phyloP scores from a whole-genome alignment of 257 asterid species.

The Solanum tarijense region DNA sequence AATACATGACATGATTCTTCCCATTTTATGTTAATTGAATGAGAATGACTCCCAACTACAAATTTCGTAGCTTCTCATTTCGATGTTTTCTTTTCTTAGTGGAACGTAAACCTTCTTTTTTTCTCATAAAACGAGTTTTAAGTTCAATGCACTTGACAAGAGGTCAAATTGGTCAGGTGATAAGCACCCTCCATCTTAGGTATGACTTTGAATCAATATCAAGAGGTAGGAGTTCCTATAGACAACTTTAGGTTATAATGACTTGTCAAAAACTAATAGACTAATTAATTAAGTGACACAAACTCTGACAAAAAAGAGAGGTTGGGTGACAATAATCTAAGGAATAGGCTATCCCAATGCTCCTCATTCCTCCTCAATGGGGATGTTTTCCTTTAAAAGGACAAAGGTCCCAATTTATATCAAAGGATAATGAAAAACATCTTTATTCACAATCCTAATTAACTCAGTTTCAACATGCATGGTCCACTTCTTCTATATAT shows the following conservation, averaged over 20 bases:
- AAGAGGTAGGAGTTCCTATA: not conserved
- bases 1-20: not conserved
- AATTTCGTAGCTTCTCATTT: not conserved
- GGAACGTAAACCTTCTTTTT: not conserved
- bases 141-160: no score
- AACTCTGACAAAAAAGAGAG: not conserved
- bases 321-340: constrained; percentile 12
- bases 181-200: not conserved
- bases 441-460: constrained; percentile 26
- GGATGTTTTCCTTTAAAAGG: constrained; percentile 39
- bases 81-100: not conserved
- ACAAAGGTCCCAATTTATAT: constrained; percentile 32
- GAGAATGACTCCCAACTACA: not conserved
- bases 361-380: constrained; percentile 29
- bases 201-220: not conserved
- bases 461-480: not conserved
- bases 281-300: constrained; percentile 2
- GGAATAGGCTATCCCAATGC: not conserved
- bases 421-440: constrained; percentile 26
- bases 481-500: constrained; percentile 18
- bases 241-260: not conserved
- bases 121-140: not conserved
- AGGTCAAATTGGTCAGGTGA: no score
- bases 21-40: not conserved
- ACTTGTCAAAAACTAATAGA: constrained; percentile 7